Evolutionary conservation across 78 protist species (phyloP), one percentile per base, ranked within the genome.

Genomic region (slime mould (Dictyostelium discoideum)): DNA sequence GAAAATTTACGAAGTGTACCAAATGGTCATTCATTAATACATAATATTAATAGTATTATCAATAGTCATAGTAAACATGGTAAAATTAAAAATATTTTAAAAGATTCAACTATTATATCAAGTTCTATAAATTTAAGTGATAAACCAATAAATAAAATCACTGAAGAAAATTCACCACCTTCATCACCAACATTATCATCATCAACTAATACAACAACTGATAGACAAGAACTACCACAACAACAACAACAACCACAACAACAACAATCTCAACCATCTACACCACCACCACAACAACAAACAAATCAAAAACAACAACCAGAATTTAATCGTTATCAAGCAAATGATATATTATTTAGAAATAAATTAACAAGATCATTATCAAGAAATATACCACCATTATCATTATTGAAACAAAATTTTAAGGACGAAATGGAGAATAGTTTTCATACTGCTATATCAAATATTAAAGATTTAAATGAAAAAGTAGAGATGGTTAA

Each of bases 351-450:
- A 42, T 29, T 78, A 40, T 78, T 42, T 78, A 78, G 29, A 78
- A 86, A 54, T 76, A 86, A 72, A 42, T 18, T 87, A 42, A 60
- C 93, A 10, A 11, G 24, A 18, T 20, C 46, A n/a, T 50, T 88
- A 24, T 88, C 93, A 5, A 29, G 93, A 63, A 39, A 57, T 60
- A 77, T 88, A 82, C 73, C 73, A 37, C 18, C 57, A 5, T 24
- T 88, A 5, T 39, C 57, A 24, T 29, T 88, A 14, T n/a, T 79
- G 3, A 77, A 67, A 60, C 86, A 88, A 3, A 24, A 72, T 72
- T 72, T 72, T 72, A 72, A n/a, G 22, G 67, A 79, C 2, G 48
- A 16, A 32, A 37, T 88, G 57, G 79, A 57, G 40, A 24, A 22
- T 7, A 77, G 32, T 18, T 79, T 65, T 79, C 80, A 88, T 5